These are phyloP conservation scores for Backusella tarrabulga DNA, from an alignment of 192 early-diverging fungal species.

Conservation along the genomic window DNA sequence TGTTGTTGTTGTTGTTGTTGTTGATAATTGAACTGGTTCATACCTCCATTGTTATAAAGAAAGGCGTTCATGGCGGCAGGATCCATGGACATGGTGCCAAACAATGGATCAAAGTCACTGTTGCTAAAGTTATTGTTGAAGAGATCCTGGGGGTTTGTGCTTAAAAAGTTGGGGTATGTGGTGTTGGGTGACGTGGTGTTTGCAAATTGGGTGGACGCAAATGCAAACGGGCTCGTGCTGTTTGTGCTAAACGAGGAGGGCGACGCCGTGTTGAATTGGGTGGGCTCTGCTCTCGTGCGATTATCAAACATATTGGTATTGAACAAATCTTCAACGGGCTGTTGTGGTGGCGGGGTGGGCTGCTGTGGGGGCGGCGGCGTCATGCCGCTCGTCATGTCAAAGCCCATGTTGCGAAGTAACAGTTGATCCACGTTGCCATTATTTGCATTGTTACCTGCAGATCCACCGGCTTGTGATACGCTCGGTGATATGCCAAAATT, in stretches of 20 bases:
- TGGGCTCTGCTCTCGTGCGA: background rate
- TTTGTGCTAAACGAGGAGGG: constrained; percentile 4
- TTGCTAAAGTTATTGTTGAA: background rate
- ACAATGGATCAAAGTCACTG: constrained; percentile 8
- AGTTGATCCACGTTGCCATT: constrained; percentile 16
- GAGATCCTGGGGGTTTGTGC: background rate
- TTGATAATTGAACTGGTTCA: constrained; percentile 11
- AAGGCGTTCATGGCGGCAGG: constrained; percentile 30
- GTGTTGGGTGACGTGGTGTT: constrained; percentile 14
- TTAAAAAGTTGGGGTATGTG: constrained; percentile 12
- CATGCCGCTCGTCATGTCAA: constrained; percentile 6
- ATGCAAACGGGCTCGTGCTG: background rate
- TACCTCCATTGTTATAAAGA: constrained; percentile 17
- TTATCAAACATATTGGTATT: background rate
- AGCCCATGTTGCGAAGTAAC: constrained; percentile 20
- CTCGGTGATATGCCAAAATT: constrained; percentile 5
- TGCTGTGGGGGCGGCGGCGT: background rate
- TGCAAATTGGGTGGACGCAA: background rate
- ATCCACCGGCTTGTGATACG: background rate
- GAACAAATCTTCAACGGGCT: background rate
- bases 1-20: background rate
- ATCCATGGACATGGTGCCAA: constrained; percentile 32
- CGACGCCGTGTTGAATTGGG: background rate
- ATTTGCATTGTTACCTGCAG: background rate
- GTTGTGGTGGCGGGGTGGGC: background rate